Percentiles rank a stretch among this genome's conserved stretches.
Evolutionary conservation across 2,329 filamentous ascomycete species (phyloP).

Genomic region (Ambrosiella beaveri): DNA sequence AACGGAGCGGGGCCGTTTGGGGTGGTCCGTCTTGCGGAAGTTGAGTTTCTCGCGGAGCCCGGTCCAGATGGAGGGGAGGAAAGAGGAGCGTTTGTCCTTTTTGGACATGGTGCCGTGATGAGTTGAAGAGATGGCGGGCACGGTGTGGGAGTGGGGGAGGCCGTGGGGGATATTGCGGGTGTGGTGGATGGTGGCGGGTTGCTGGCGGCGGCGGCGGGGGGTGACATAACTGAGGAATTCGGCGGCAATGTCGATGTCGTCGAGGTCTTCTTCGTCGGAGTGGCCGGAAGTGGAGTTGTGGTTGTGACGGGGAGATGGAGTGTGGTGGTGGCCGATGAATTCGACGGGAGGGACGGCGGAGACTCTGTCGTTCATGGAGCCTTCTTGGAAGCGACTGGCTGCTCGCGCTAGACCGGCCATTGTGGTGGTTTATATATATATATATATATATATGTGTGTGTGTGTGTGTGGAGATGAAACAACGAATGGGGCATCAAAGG

Average conservation of each 20-base stretch:
- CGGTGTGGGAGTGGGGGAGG: conserved; percentile 2
- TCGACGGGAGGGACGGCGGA: conserved; percentile 53
- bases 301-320: neutral
- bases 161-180: conserved; percentile 1
- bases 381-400: conserved; percentile 50
- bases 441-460: no score
- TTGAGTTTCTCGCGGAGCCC: conserved; percentile 18
- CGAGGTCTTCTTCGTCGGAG: conserved; percentile 18
- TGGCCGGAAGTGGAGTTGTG: neutral
- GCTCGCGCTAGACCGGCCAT: conserved; percentile 12
- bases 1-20: conserved; percentile 9
- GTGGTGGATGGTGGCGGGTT: conserved; percentile 7
- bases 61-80: conserved; percentile 17
- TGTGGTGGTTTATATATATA: neutral
- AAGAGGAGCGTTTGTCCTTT: conserved; percentile 10
- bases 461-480: no score
- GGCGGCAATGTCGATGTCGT: conserved; percentile 14
- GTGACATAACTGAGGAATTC: conserved; percentile 10
- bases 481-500: no score
- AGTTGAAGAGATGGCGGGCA: neutral
- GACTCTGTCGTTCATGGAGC: conserved; percentile 68
- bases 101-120: conserved; percentile 8
- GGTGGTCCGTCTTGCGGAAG: conserved; percentile 14
- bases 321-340: conserved; percentile 32
- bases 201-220: conserved; percentile 7